phyloP scores from a whole-genome alignment of 2,329 filamentous ascomycete genomes.

The Venturia nashicola region DNA sequence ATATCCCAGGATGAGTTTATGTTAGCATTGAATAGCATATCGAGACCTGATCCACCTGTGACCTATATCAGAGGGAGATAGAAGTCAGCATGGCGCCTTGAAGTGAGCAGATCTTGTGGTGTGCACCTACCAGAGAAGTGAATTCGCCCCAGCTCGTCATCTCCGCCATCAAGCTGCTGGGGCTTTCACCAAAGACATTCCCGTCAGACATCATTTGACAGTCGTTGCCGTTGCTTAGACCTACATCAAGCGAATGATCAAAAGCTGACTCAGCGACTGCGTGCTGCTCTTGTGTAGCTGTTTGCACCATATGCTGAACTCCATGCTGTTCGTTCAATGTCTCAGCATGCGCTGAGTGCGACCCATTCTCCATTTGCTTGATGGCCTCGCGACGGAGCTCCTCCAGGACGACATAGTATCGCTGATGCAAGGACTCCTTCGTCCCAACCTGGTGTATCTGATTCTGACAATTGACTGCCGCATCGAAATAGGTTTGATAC shows the following conservation, averaged over 20 bases:
- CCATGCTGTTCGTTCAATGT: not conserved
- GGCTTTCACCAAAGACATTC: slow-evolving; percentile 15
- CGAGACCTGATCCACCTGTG: not conserved
- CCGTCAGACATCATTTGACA: slow-evolving; percentile 18
- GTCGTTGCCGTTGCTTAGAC: not conserved
- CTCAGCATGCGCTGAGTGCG: slow-evolving; percentile 5
- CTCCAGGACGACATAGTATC: slow-evolving; percentile 42
- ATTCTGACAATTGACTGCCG: slow-evolving; percentile 13
- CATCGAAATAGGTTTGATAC: slow-evolving; percentile 35
- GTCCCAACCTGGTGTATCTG: slow-evolving; percentile 20
- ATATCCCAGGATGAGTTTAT: not conserved
- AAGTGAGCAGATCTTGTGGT: not conserved
- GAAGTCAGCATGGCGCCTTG: not conserved
- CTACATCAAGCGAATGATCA: not conserved
- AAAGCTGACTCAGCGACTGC: not conserved
- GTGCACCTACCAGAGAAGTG: slow-evolving; percentile 24
- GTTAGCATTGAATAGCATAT: not conserved
- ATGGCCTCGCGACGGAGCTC: slow-evolving; percentile 34
- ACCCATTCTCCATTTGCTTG: slow-evolving; percentile 19
- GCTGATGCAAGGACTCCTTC: slow-evolving; percentile 23
- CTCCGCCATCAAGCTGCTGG: slow-evolving; percentile 21
- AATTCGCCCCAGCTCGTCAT: slow-evolving; percentile 26
- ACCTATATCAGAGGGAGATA: not conserved
- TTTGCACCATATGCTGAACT: not conserved
- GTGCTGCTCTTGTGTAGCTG: not conserved